These are phyloP conservation scores for Daucus carota DNA, from an alignment of 129 eudicot genomes.

Conservation along the genomic window DNA sequence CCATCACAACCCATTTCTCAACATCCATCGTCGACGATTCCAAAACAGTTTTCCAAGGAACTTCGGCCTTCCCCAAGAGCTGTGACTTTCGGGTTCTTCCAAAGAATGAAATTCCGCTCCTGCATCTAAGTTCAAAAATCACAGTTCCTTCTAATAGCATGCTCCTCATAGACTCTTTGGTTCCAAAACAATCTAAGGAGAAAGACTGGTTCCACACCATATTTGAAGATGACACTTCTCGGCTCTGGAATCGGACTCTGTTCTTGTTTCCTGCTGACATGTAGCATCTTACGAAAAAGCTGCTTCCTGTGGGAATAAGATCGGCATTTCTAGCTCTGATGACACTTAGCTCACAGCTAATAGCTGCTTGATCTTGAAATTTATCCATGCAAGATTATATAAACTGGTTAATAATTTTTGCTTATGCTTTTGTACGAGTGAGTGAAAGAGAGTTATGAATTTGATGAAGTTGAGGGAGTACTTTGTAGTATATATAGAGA, in stretches of 20 bases:
- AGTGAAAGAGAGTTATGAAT: neutral
- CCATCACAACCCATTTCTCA: conserved; percentile 49
- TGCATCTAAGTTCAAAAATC: conserved; percentile 43
- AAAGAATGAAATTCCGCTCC: conserved; percentile 19
- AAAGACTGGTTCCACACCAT: conserved; percentile 38
- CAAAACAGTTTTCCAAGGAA: conserved; percentile 43
- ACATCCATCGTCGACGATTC: conserved; percentile 41
- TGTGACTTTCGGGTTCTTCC: conserved; percentile 40
- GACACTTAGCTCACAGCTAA: conserved; percentile 46
- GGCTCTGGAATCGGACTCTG: conserved; percentile 41
- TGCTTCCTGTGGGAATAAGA: conserved; percentile 15
- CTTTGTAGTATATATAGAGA: too few species aligned
- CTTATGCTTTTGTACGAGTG: neutral
- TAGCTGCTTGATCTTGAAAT: conserved; percentile 16
- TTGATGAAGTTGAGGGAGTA: neutral
- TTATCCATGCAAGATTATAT: conserved; percentile 25
- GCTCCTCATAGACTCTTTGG: conserved; percentile 26
- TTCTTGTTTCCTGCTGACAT: conserved; percentile 49
- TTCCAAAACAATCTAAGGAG: conserved; percentile 51
- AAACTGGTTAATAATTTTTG: neutral
- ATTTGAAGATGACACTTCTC: conserved; percentile 31
- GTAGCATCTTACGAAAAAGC: conserved; percentile 60
- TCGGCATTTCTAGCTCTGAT: conserved; percentile 51
- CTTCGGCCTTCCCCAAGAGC: conserved; percentile 42
- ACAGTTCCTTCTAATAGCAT: conserved; percentile 30